Evolutionary conservation across 1,139 yeast genomes (phyloP).

Genomic region (Suhomyces kunorum): DNA sequence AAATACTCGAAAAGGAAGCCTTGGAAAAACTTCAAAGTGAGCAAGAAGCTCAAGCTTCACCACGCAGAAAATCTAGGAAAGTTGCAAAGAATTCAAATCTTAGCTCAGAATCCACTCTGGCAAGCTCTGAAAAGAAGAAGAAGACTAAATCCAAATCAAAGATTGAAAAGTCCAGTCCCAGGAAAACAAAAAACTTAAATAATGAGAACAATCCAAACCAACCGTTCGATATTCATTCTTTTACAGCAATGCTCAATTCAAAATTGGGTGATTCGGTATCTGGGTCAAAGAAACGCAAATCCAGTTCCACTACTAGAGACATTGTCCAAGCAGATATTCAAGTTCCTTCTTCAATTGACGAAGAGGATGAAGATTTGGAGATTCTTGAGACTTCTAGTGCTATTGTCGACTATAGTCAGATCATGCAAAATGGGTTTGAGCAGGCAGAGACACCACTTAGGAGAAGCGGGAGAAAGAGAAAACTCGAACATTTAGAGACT

Average conservation of each 20-base stretch:
- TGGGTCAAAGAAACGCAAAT: neutral
- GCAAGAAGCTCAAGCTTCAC: slow-evolving; percentile 3
- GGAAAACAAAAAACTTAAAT: neutral
- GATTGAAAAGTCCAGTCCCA: slow-evolving; percentile 7
- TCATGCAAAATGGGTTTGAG: slow-evolving; percentile 15
- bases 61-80: slow-evolving; percentile 1
- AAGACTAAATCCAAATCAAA: slow-evolving; percentile 10
- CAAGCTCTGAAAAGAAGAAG: slow-evolving; percentile 7
- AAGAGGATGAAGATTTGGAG: slow-evolving; percentile 8
- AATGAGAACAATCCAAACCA: slow-evolving; percentile 5
- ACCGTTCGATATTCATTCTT: slow-evolving; percentile 30
- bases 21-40: neutral
- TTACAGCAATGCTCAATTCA: slow-evolving; percentile 30
- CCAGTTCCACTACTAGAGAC: neutral
- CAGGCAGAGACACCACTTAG: neutral
- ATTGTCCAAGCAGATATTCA: slow-evolving; percentile 4
- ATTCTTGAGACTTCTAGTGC: slow-evolving; percentile 8
- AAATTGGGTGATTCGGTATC: slow-evolving; percentile 19
- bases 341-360: slow-evolving; percentile 13
- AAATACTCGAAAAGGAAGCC: slow-evolving; percentile 8
- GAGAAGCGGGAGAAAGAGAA: slow-evolving; percentile 5
- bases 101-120: neutral
- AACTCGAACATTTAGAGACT: neutral
- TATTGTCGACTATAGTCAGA: slow-evolving; percentile 10
- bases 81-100: neutral